A percentile compares a stretch with the other conserved stretches of the same genome.
Evolutionary conservation across 1,284 basidiomycete genomes (phyloP).

Genomic region (Quambalaria eucalypti): DNA sequence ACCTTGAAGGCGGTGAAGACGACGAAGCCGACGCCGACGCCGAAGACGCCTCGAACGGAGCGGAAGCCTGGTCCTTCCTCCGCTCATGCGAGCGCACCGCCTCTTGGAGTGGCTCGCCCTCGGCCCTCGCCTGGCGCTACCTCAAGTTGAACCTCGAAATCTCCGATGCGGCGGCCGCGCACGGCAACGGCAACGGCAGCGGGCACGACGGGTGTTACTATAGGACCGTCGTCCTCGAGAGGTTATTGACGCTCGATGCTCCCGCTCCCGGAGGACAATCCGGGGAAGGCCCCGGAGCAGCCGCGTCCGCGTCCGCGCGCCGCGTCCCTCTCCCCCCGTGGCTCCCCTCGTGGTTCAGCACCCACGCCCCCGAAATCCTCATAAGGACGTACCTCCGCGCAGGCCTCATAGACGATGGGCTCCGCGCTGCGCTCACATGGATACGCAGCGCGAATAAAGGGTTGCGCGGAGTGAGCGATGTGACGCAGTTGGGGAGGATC

Average conservation of each 20-base stretch:
- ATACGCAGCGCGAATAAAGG: slow-evolving; percentile 53
- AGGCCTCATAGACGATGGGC: slow-evolving; percentile 68
- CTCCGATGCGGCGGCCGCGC: slow-evolving; percentile 59
- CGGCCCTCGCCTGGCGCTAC: slow-evolving; percentile 78
- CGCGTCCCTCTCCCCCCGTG: slow-evolving; percentile 45
- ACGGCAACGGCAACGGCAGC: slow-evolving; percentile 54
- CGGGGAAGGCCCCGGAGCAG: slow-evolving; percentile 81
- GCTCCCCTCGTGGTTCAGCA: slow-evolving; percentile 49
- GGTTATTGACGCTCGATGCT: slow-evolving; percentile 59
- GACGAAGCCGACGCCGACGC: slow-evolving; percentile 8
- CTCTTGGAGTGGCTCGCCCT: slow-evolving; percentile 70
- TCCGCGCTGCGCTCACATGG: slow-evolving; percentile 63
- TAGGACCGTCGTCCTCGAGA: slow-evolving; percentile 59
- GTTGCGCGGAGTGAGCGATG: not conserved
- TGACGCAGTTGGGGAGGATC: not conserved
- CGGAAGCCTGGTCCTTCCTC: slow-evolving; percentile 18
- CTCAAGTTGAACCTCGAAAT: slow-evolving; percentile 68
- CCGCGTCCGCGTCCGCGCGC: slow-evolving; percentile 64
- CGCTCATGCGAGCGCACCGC: slow-evolving; percentile 41
- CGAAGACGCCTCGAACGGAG: slow-evolving; percentile 2
- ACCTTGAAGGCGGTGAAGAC: slow-evolving; percentile 3
- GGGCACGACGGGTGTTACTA: no score
- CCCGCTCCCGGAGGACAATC: slow-evolving; percentile 55
- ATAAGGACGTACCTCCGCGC: slow-evolving; percentile 65
- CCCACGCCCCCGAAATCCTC: slow-evolving; percentile 66